Percentiles rank a stretch among this genome's conserved stretches.
phyloP scores from a whole-genome alignment of 2,329 filamentous ascomycete species.

The Tolypocladium tropicale region DNA sequence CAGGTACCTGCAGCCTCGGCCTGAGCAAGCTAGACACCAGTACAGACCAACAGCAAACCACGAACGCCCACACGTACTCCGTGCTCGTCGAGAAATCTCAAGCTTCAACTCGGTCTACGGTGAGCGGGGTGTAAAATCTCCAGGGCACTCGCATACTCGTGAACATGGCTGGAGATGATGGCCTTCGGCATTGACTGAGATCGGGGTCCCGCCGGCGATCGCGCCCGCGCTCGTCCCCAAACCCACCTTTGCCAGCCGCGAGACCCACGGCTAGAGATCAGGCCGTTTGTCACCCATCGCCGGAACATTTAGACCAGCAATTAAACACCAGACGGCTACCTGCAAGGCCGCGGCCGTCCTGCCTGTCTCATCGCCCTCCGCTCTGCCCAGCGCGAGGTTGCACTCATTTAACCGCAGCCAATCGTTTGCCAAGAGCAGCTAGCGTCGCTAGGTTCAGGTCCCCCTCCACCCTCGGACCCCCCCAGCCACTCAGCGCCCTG shows the following conservation, averaged over 20 bases:
- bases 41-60: too few relatives aligned
- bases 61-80: too few relatives aligned
- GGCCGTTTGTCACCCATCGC: neutral
- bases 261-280: neutral
- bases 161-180: neutral
- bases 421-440: neutral
- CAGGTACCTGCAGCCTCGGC: neutral
- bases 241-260: neutral
- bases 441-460: neutral
- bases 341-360: neutral
- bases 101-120: too few relatives aligned
- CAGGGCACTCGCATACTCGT: too few relatives aligned
- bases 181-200: neutral
- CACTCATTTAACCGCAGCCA: neutral
- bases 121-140: too few relatives aligned
- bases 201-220: neutral
- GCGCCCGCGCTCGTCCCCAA: neutral
- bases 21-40: too few relatives aligned
- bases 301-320: neutral
- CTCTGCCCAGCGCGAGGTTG: neutral
- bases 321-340: neutral
- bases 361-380: neutral
- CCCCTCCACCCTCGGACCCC: neutral
- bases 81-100: too few relatives aligned
- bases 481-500: conserved; percentile 11